These are phyloP conservation scores for Fusarium sp. DNA, from an alignment of 2,329 filamentous ascomycete species.

Conservation along the genomic window DNA sequence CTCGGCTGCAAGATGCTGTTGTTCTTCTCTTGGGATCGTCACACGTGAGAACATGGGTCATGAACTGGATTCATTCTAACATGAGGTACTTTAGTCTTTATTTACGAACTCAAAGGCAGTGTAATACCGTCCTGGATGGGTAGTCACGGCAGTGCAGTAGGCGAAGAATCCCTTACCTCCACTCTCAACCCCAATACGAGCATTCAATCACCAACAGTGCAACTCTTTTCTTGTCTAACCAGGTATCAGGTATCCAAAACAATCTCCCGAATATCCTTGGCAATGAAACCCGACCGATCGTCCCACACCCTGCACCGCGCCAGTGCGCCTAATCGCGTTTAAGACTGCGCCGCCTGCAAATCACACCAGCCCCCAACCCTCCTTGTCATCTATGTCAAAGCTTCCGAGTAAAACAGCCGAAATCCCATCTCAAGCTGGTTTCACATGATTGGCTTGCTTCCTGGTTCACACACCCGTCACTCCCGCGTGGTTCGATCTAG, in stretches of 20 bases:
- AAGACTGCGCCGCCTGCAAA: slow-evolving; percentile 35
- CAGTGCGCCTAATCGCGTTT: slow-evolving; percentile 43
- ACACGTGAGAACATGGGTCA: slow-evolving; percentile 13
- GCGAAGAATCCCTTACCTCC: background rate
- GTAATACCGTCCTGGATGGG: background rate
- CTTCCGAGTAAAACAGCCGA: slow-evolving; percentile 22
- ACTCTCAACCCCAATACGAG: background rate
- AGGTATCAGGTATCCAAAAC: slow-evolving; percentile 2
- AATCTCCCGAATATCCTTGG: slow-evolving; percentile 8
- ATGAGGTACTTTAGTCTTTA: background rate
- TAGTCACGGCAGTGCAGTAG: background rate
- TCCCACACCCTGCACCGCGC: slow-evolving; percentile 36
- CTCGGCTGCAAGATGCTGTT: slow-evolving; percentile 10
- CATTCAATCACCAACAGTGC: background rate
- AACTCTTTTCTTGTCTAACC: too few species aligned
- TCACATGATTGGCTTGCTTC: slow-evolving; percentile 22
- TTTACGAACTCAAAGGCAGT: background rate
- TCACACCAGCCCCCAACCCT: slow-evolving; percentile 29
- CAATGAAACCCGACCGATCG: slow-evolving; percentile 16
- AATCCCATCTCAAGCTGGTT: slow-evolving; percentile 5
- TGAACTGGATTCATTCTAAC: background rate
- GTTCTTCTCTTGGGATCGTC: slow-evolving; percentile 7
- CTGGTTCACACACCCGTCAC: slow-evolving; percentile 11
- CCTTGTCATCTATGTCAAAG: slow-evolving; percentile 27
- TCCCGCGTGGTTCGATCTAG: slow-evolving; percentile 27